Evolutionary conservation across 169 alveolate species (phyloP).

Genomic region (Cryptosporidium sp.): DNA sequence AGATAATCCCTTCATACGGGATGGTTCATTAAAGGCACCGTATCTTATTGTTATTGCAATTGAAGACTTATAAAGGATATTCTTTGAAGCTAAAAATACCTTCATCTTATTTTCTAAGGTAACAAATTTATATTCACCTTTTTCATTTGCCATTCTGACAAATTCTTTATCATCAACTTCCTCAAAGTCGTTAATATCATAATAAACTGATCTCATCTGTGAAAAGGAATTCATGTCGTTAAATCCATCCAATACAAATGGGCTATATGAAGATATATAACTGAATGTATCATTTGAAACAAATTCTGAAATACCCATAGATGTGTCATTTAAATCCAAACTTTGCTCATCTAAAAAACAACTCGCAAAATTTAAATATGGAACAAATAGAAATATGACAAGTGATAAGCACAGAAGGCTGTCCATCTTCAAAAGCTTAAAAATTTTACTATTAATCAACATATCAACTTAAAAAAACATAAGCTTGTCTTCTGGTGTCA

Average conservation of each 20-base stretch:
- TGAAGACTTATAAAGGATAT: constrained; percentile 41
- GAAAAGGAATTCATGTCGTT: constrained; percentile 14
- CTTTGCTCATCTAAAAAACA: background rate
- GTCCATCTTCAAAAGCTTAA: background rate
- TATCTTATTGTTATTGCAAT: constrained; percentile 22
- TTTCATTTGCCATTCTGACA: constrained; percentile 2
- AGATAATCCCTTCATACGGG: constrained; percentile 4
- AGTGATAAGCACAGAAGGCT: background rate
- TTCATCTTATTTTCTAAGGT: constrained; percentile 45
- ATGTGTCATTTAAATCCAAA: background rate
- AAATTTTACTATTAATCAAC: background rate
- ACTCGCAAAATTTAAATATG: background rate
- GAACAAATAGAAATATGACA: background rate
- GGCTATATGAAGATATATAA: constrained; percentile 32
- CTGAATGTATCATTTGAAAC: constrained; percentile 46
- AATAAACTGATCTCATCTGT: constrained; percentile 32
- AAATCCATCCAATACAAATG: constrained; percentile 22
- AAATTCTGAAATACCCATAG: constrained; percentile 32
- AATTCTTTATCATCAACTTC: constrained; percentile 29
- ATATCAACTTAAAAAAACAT: background rate
- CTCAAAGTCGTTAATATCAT: constrained; percentile 45
- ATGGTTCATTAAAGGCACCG: constrained; percentile 43
- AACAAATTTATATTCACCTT: constrained; percentile 33
- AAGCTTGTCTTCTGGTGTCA: background rate
- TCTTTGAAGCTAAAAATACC: constrained; percentile 39